Evolutionary conservation across 2,329 filamentous ascomycete genomes (phyloP).

Genomic region (Neofusicoccum laricinum): DNA sequence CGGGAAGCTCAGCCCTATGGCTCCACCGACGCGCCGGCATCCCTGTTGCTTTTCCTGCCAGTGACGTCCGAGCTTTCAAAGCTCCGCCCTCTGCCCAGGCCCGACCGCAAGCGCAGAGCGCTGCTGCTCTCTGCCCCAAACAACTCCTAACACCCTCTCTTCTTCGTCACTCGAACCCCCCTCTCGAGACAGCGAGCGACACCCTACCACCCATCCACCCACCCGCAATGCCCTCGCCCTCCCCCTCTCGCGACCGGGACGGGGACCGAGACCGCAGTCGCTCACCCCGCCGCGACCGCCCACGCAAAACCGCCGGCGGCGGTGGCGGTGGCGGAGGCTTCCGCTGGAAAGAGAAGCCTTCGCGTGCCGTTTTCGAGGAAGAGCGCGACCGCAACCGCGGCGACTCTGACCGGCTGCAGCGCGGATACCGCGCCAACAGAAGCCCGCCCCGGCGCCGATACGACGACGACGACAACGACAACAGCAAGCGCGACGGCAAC

Average conservation of each 20-base stretch:
- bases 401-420: conserved; percentile 19
- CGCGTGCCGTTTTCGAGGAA: conserved; percentile 19
- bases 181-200: neutral
- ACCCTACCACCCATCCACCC: neutral
- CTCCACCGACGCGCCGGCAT: neutral
- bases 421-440: conserved; percentile 26
- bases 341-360: conserved; percentile 55
- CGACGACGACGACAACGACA: conserved; percentile 45
- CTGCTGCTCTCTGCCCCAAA: neutral
- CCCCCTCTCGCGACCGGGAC: conserved; percentile 20
- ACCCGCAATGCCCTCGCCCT: conserved; percentile 16
- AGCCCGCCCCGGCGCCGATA: conserved; percentile 42
- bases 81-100: neutral
- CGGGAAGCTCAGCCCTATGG: neutral
- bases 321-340: conserved; percentile 53
- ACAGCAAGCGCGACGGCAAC: conserved; percentile 29
- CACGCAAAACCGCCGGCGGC: conserved; percentile 35
- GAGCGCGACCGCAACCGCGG: conserved; percentile 20
- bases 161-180: neutral
- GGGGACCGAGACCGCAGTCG: conserved; percentile 22
- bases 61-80: conserved; percentile 3
- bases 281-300: conserved; percentile 27
- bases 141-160: neutral
- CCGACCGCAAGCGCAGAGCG: neutral
- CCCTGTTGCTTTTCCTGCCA: neutral